A percentile compares a stretch with the other conserved stretches of the same genome.
Evolutionary conservation across 2,329 filamentous ascomycete species (phyloP).

Genomic region (Colletotrichum nymphaeae): DNA sequence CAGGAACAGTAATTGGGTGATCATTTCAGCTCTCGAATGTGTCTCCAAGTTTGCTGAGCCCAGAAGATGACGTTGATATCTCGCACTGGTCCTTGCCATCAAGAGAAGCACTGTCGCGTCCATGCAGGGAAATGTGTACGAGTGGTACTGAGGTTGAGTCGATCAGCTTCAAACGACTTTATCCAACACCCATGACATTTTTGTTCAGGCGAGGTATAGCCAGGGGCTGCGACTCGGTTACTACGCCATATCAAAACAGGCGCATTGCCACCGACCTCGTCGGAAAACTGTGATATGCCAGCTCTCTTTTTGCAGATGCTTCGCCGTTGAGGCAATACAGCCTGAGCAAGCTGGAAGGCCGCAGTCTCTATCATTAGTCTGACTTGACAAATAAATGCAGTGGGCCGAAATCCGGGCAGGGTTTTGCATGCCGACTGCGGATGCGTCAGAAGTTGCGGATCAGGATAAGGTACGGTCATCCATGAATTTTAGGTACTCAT

Average conservation of each 20-base stretch:
- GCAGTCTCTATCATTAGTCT: not conserved
- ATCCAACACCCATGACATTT: not conserved
- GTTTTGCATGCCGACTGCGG: not conserved
- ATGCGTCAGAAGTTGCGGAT: not conserved
- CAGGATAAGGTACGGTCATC: slow-evolving; percentile 13
- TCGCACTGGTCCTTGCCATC: not conserved
- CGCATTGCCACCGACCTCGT: not conserved
- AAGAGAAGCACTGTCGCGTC: not conserved
- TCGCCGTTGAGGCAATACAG: not conserved
- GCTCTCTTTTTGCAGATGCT: not conserved
- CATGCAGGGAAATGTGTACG: not conserved
- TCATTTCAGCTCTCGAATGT: not conserved
- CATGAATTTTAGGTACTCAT: slow-evolving; percentile 33
- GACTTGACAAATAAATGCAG: not conserved
- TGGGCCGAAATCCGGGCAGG: not conserved
- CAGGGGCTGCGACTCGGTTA: not conserved
- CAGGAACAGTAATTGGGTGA: not conserved
- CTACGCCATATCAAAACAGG: too few relatives aligned
- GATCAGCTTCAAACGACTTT: not conserved
- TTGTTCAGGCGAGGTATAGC: not conserved
- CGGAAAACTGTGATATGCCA: not conserved
- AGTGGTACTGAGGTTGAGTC: not conserved
- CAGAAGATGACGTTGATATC: not conserved
- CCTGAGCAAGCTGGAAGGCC: not conserved
- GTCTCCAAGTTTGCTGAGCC: not conserved